Evolutionary conservation across 108 stramenopile species (phyloP).

Genomic region (Fistulifera solaris): DNA sequence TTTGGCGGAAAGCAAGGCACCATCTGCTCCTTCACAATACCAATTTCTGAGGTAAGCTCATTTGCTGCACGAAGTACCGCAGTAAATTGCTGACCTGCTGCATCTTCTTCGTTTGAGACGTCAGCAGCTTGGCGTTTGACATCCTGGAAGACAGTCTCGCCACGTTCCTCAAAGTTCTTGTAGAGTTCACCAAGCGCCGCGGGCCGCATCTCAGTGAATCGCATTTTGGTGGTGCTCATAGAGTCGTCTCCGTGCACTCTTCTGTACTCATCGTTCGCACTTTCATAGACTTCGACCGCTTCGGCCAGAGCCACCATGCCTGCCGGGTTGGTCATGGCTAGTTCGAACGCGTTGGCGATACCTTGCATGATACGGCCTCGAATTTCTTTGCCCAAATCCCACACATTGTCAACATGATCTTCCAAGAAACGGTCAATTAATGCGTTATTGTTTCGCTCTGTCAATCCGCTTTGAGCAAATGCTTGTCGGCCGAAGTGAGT

Average conservation of each 20-base stretch:
- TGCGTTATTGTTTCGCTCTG: slow-evolving; percentile 39
- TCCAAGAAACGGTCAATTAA: slow-evolving; percentile 68
- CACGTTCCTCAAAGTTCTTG: slow-evolving; percentile 73
- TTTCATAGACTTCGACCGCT: slow-evolving; percentile 82
- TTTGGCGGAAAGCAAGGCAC: slow-evolving; percentile 79
- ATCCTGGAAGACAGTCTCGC: slow-evolving; percentile 62
- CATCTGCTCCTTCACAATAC: slow-evolving; percentile 77
- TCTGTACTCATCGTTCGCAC: slow-evolving; percentile 60
- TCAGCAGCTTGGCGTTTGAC: slow-evolving; percentile 32
- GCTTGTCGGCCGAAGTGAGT: slow-evolving; percentile 7
- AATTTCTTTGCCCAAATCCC: slow-evolving; percentile 88
- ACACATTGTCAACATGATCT: slow-evolving; percentile 86
- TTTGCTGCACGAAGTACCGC: slow-evolving; percentile 76
- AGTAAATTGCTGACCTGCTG: slow-evolving; percentile 43
- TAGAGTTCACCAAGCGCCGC: slow-evolving; percentile 76
- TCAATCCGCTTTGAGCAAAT: slow-evolving; percentile 4
- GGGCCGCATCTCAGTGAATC: slow-evolving; percentile 82
- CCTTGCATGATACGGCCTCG: slow-evolving; percentile 69
- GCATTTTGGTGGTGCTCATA: slow-evolving; percentile 28
- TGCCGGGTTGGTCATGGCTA: slow-evolving; percentile 74
- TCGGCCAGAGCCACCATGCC: slow-evolving; percentile 87
- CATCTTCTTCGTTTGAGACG: slow-evolving; percentile 53
- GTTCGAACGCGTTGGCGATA: slow-evolving; percentile 74
- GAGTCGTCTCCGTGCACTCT: slow-evolving; percentile 48
- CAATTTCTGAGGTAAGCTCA: slow-evolving; percentile 73